Evolutionary conservation across 352 stramenopile genomes (phyloP).

Genomic region (Pseudoperonospora humuli): DNA sequence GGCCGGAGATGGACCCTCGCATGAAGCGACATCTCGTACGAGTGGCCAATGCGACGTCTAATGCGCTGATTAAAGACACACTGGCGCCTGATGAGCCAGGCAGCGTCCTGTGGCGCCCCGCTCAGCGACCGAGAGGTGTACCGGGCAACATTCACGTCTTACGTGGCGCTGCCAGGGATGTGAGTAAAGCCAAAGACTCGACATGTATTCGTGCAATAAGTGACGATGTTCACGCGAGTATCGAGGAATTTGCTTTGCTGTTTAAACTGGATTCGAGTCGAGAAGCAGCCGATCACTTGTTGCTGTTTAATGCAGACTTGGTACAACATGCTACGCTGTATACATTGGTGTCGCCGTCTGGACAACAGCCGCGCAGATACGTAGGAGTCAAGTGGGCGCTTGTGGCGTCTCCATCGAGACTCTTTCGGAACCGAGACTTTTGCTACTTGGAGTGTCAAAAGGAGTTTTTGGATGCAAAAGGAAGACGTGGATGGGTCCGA

Average conservation of each 20-base stretch:
- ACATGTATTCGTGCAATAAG: slow-evolving; percentile 58
- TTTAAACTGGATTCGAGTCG: slow-evolving; percentile 75
- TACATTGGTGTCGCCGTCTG: slow-evolving; percentile 59
- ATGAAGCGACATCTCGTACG: slow-evolving; percentile 76
- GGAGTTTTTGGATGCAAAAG: slow-evolving; percentile 59
- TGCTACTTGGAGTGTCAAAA: slow-evolving; percentile 85
- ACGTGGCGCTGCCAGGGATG: slow-evolving; percentile 34
- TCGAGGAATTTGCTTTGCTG: slow-evolving; percentile 77
- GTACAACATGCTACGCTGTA: slow-evolving; percentile 68
- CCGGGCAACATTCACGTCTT: slow-evolving; percentile 49
- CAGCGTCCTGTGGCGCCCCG: slow-evolving; percentile 51
- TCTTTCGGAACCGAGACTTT: slow-evolving; percentile 75
- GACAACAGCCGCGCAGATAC: slow-evolving; percentile 61
- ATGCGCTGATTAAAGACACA: slow-evolving; percentile 68
- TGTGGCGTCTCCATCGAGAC: slow-evolving; percentile 54
- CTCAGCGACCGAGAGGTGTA: slow-evolving; percentile 14
- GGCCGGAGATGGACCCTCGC: slow-evolving; percentile 50
- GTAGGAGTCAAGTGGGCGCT: slow-evolving; percentile 80
- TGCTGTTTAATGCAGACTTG: slow-evolving; percentile 76
- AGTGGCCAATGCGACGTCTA: slow-evolving; percentile 76
- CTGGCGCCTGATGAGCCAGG: slow-evolving; percentile 38
- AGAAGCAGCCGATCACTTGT: slow-evolving; percentile 48
- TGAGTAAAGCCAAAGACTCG: slow-evolving; percentile 30
- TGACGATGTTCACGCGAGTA: slow-evolving; percentile 61
- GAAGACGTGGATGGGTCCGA: slow-evolving; percentile 47